phyloP scores from a whole-genome alignment of 495 filamentous ascomycete species.

The Penicillium steckii region DNA sequence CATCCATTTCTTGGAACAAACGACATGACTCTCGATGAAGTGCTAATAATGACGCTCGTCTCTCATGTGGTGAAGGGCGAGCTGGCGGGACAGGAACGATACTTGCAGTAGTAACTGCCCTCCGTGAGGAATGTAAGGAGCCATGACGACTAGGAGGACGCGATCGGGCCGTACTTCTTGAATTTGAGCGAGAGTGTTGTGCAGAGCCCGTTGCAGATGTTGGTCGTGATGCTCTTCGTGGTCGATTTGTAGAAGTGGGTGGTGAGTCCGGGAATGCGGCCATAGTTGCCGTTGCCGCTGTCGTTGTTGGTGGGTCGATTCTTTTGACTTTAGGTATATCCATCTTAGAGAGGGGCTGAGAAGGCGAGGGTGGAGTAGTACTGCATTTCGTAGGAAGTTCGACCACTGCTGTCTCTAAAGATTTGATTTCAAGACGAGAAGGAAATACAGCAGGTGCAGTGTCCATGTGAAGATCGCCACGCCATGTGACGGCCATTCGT shows the following conservation, averaged over 20 bases:
- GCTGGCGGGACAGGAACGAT: slow-evolving; percentile 30
- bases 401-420: slow-evolving; percentile 7
- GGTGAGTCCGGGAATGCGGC: slow-evolving; percentile 9
- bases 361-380: neutral
- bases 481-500: slow-evolving; percentile 32
- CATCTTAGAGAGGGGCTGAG: slow-evolving; percentile 16
- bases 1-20: slow-evolving; percentile 35
- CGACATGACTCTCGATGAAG: slow-evolving; percentile 48
- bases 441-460: slow-evolving; percentile 1
- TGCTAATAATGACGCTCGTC: slow-evolving; percentile 39
- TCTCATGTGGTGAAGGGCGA: slow-evolving; percentile 19
- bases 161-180: slow-evolving; percentile 33
- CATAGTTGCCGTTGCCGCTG: neutral
- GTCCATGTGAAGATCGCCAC: slow-evolving; percentile 21
- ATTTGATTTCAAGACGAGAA: slow-evolving; percentile 12
- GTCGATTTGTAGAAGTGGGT: slow-evolving; percentile 7
- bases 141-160: slow-evolving; percentile 29
- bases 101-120: slow-evolving; percentile 22
- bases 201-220: slow-evolving; percentile 25
- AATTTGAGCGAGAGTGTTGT: slow-evolving; percentile 31
- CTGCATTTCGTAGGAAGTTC: slow-evolving; percentile 16
- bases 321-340: slow-evolving; percentile 16
- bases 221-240: slow-evolving; percentile 25
- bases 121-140: slow-evolving; percentile 33
- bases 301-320: slow-evolving; percentile 16